A percentile compares a stretch with the other conserved stretches of the same genome.
phyloP scores from a whole-genome alignment of 78 protist genomes.

The Polysphondylium violaceum region DNA sequence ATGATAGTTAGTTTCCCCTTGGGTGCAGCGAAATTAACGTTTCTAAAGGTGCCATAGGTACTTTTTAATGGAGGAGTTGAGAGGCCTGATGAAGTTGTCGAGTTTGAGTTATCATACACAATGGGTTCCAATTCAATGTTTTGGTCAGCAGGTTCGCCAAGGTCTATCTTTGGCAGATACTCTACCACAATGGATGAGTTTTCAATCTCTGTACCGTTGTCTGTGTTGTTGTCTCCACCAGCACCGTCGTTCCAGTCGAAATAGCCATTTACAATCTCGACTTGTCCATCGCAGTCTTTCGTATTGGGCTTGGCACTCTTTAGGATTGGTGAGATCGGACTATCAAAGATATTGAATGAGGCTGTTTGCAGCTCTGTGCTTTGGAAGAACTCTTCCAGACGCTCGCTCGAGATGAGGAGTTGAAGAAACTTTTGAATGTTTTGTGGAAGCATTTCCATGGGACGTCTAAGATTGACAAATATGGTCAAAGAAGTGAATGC shows the following conservation, averaged over 20 bases:
- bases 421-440: constrained; percentile 6
- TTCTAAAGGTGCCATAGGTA: background rate
- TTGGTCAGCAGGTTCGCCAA: background rate
- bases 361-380: constrained; percentile 1
- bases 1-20: constrained; percentile 77
- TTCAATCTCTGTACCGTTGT: background rate
- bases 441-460: constrained; percentile 49
- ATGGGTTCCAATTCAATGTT: background rate
- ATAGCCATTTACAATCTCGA: background rate
- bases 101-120: too few species aligned
- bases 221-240: background rate
- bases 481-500: constrained; percentile 44
- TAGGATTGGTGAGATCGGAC: background rate
- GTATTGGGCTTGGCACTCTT: background rate
- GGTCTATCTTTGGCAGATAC: background rate
- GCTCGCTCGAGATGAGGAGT: constrained; percentile 11
- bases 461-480: constrained; percentile 44
- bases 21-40: constrained; percentile 51
- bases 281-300: background rate
- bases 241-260: constrained; percentile 18
- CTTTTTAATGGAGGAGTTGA: background rate
- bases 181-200: background rate
- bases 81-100: too few species aligned
- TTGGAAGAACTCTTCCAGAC: constrained; percentile 25
- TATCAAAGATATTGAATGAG: background rate